phyloP scores from a whole-genome alignment of 352 stramenopile species.

The Pythium aquatile region DNA sequence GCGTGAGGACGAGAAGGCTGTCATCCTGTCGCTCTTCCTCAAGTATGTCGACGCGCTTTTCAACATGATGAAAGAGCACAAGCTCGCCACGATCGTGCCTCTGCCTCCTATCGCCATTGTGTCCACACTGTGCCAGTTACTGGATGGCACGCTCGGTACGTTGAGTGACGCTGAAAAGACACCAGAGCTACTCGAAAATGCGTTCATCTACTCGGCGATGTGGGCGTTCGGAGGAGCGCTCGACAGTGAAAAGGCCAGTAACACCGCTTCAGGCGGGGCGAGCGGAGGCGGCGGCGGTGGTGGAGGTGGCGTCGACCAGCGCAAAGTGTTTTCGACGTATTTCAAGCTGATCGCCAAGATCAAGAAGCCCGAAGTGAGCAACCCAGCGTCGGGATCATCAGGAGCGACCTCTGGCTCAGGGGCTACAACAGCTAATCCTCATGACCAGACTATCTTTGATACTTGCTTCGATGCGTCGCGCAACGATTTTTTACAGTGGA shows the following conservation, averaged over 20 bases:
- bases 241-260: conserved; percentile 72
- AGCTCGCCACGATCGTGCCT: conserved; percentile 55
- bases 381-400: not conserved
- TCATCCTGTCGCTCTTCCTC: conserved; percentile 89
- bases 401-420: not conserved
- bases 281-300: conserved; percentile 7
- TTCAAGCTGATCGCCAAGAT: conserved; percentile 78
- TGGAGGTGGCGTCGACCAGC: conserved; percentile 33
- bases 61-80: conserved; percentile 65
- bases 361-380: conserved; percentile 33
- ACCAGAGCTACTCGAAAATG: conserved; percentile 89
- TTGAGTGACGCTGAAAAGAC: conserved; percentile 84
- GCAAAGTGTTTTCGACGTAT: conserved; percentile 50
- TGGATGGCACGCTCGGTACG: conserved; percentile 89
- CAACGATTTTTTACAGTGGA: conserved; percentile 82
- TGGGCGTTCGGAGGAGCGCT: conserved; percentile 96
- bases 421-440: not conserved
- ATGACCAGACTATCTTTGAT: conserved; percentile 68
- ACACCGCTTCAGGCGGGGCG: not conserved
- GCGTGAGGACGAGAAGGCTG: conserved; percentile 77
- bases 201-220: conserved; percentile 94
- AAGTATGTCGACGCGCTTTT: conserved; percentile 92
- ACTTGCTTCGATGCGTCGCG: conserved; percentile 64
- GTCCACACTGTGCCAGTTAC: conserved; percentile 90
- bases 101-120: conserved; percentile 67